phyloP scores from a whole-genome alignment of 441 rosid species.

The Corymbia citriodora region DNA sequence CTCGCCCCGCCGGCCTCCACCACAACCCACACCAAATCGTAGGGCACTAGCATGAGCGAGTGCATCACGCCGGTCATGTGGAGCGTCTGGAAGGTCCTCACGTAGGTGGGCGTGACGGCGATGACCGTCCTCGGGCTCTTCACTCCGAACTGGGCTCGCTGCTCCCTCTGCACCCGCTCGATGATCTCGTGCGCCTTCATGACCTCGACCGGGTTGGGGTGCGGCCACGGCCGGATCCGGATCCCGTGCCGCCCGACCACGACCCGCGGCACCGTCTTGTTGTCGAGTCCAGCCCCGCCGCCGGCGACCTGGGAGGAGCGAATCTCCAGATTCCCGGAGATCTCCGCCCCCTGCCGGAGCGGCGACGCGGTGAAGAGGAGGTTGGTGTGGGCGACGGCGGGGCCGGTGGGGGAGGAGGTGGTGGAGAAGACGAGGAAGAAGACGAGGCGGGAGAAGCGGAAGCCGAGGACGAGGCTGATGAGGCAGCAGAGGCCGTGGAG shows the following conservation, averaged over 20 bases:
- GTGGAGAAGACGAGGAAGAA: constrained; percentile 83
- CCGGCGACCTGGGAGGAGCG: constrained; percentile 3
- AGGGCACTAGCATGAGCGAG: constrained; percentile 81
- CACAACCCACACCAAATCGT: constrained; percentile 89
- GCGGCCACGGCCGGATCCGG: constrained; percentile 99
- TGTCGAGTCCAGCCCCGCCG: not conserved
- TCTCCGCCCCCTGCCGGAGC: constrained; percentile 38
- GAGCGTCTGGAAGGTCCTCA: constrained; percentile 84
- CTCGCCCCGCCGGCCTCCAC: constrained; percentile 87
- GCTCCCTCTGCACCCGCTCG: constrained; percentile 86
- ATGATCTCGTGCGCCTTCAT: constrained; percentile 92
- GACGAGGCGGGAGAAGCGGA: constrained; percentile 84
- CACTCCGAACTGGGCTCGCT: constrained; percentile 65
- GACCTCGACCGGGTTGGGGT: constrained; percentile 85
- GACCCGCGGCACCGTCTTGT: constrained; percentile 56
- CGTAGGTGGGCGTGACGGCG: constrained; percentile 90
- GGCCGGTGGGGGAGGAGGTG: constrained; percentile 10
- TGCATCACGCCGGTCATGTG: constrained; percentile 95
- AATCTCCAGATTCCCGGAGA: constrained; percentile 20
- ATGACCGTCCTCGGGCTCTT: constrained; percentile 60
- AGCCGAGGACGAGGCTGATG: constrained; percentile 84
- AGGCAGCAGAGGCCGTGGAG: constrained; percentile 80
- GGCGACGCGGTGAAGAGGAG: constrained; percentile 65
- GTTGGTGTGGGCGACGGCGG: constrained; percentile 6
- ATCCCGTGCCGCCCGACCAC: constrained; percentile 98